phyloP scores from a whole-genome alignment of 139 green algal genomes.

The Tetradesmus lagerheimii region DNA sequence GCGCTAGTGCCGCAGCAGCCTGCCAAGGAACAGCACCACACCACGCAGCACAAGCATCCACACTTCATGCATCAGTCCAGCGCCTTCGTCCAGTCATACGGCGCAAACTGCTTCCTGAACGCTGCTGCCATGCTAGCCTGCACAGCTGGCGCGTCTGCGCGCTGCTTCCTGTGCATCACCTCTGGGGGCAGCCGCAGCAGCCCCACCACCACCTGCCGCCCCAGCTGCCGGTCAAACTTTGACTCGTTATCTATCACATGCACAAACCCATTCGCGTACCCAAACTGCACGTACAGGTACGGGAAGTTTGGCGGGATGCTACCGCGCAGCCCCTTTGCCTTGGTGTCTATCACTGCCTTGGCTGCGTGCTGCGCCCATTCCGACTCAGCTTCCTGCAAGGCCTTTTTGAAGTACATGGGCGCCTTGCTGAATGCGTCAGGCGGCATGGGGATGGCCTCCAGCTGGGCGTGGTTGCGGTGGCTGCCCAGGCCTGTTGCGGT shows the following conservation, averaged over 20 bases:
- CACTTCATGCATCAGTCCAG: conserved; percentile 52
- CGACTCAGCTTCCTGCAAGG: conserved; percentile 88
- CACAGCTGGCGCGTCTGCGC: conserved; percentile 48
- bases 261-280: conserved; percentile 80
- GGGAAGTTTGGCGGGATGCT: conserved; percentile 96
- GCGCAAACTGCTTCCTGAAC: conserved; percentile 82
- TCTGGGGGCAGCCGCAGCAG: conserved; percentile 88
- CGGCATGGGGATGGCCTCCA: conserved; percentile 89
- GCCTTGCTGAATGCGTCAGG: conserved; percentile 30
- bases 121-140: conserved; percentile 67
- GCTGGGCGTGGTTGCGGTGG: conserved; percentile 75
- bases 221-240: conserved; percentile 84
- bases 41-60: no score
- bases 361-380: conserved; percentile 96
- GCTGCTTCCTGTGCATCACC: conserved; percentile 70
- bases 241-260: conserved; percentile 97
- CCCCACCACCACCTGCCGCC: conserved; percentile 80
- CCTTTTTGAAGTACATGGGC: conserved; percentile 81
- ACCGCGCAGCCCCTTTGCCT: conserved; percentile 87
- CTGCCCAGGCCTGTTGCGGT: conserved; percentile 76
- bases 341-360: conserved; percentile 95
- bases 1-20: not conserved
- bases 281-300: conserved; percentile 93
- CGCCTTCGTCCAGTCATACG: conserved; percentile 91
- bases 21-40: not conserved